Evolutionary conservation across 1,139 yeast genomes (phyloP).

Genomic region (Lodderomyces elongisporus): DNA sequence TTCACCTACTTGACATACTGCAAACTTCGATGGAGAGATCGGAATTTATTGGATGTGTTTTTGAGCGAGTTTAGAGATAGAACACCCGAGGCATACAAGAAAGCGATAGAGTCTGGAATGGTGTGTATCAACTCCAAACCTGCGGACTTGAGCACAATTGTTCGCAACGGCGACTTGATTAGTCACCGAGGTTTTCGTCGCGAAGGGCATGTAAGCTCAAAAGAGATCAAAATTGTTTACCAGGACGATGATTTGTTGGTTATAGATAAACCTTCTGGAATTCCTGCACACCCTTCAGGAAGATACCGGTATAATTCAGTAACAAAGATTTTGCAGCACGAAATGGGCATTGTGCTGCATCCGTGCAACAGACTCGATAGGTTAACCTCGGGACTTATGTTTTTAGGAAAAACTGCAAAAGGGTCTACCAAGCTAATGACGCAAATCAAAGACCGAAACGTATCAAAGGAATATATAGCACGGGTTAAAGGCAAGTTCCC

Average conservation of each 20-base stretch:
- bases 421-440: conserved; percentile 77
- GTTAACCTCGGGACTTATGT: conserved; percentile 91
- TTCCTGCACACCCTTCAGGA: conserved; percentile 97
- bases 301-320: conserved; percentile 82
- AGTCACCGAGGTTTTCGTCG: conserved; percentile 82
- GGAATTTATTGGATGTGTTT: conserved; percentile 74
- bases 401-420: conserved; percentile 75
- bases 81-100: conserved; percentile 60
- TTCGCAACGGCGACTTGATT: conserved; percentile 81
- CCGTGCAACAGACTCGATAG: conserved; percentile 92
- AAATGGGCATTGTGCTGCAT: conserved; percentile 59
- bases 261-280: conserved; percentile 90
- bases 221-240: conserved; percentile 64
- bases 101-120: conserved; percentile 65
- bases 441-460: conserved; percentile 71
- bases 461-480: conserved; percentile 80
- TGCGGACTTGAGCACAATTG: conserved; percentile 60
- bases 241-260: conserved; percentile 79
- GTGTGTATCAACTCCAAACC: conserved; percentile 66
- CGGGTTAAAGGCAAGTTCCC: conserved; percentile 87
- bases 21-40: conserved; percentile 86
- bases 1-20: conserved; percentile 89
- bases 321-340: conserved; percentile 74
- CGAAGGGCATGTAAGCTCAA: conserved; percentile 82
- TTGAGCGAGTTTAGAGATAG: conserved; percentile 80